Evolutionary conservation across 164 flowering plant species (phyloP).

Genomic region (Aristolochia fimbriata): DNA sequence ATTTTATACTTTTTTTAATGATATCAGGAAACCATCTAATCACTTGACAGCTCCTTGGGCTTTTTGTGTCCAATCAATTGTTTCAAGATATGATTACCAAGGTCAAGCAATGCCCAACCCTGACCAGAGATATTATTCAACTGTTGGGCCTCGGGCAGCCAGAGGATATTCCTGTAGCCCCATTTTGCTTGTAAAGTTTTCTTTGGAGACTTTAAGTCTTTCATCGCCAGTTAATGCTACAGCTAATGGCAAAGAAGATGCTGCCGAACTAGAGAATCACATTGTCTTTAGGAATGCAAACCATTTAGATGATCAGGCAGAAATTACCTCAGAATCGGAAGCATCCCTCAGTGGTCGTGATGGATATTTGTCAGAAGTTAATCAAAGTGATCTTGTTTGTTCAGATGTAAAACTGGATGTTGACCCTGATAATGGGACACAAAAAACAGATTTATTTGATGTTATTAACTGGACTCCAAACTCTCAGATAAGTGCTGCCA

Average conservation of each 20-base stretch:
- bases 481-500: slow-evolving; percentile 27
- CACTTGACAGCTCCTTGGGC: no score
- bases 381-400: slow-evolving; percentile 7
- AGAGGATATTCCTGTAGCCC: not conserved
- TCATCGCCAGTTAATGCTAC: slow-evolving; percentile 61
- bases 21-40: no score
- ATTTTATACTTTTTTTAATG: no score
- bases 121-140: no score
- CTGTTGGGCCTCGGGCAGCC: no score
- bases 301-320: slow-evolving; percentile 20
- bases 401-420: slow-evolving; percentile 21
- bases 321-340: slow-evolving; percentile 33
- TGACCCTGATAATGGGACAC: not conserved
- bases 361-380: slow-evolving; percentile 14
- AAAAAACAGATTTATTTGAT: slow-evolving; percentile 13
- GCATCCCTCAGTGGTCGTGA: slow-evolving; percentile 33
- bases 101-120: no score
- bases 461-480: slow-evolving; percentile 31
- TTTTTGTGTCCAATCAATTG: no score
- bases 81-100: no score
- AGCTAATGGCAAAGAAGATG: slow-evolving; percentile 46
- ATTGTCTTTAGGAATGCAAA: not conserved
- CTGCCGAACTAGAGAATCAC: slow-evolving; percentile 22
- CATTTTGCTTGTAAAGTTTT: slow-evolving; percentile 7
- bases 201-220: slow-evolving; percentile 19